Conservation (phyloP, 1,284 basidiomycete species). For the Violaceomyces palustris region DNA sequence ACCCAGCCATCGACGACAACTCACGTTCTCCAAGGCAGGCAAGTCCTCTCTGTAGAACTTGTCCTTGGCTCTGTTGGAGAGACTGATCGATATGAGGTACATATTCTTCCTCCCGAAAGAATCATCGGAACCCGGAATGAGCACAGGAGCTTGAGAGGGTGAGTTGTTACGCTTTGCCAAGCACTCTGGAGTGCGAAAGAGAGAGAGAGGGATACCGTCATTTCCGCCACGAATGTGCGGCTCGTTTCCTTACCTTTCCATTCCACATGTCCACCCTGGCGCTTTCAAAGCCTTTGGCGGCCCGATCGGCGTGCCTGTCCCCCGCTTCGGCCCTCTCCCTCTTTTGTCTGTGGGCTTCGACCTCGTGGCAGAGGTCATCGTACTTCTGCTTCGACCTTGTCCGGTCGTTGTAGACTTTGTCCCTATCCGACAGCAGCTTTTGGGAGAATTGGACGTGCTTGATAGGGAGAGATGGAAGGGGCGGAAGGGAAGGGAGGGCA, state of each 20-base stretch:
- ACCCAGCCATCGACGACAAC: neutral
- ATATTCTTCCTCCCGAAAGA: constrained; percentile 6
- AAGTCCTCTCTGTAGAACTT: constrained; percentile 29
- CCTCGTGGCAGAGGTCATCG: constrained; percentile 35
- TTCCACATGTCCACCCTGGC: constrained; percentile 37
- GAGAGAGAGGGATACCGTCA: too few species aligned
- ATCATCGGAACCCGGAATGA: neutral
- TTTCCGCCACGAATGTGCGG: neutral
- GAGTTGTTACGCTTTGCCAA: too few species aligned
- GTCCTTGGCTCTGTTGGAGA: constrained; percentile 26
- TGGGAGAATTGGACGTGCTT: constrained; percentile 13
- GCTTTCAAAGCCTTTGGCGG: constrained; percentile 19
- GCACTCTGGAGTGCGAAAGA: too few species aligned
- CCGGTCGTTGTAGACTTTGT: constrained; percentile 26
- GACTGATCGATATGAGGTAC: constrained; percentile 30
- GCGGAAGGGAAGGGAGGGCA: neutral
- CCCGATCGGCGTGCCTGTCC: constrained; percentile 29
- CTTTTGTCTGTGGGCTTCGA: constrained; percentile 31
- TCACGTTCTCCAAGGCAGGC: constrained; percentile 15
- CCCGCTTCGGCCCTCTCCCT: constrained; percentile 28
- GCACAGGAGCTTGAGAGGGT: neutral
- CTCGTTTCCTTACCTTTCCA: constrained; percentile 11
- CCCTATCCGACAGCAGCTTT: constrained; percentile 30
- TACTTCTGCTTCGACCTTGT: constrained; percentile 36
- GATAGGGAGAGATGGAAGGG: too few species aligned